Conservation (phyloP, 2,329 filamentous ascomycete species). For the Aspergillus bombycis region DNA sequence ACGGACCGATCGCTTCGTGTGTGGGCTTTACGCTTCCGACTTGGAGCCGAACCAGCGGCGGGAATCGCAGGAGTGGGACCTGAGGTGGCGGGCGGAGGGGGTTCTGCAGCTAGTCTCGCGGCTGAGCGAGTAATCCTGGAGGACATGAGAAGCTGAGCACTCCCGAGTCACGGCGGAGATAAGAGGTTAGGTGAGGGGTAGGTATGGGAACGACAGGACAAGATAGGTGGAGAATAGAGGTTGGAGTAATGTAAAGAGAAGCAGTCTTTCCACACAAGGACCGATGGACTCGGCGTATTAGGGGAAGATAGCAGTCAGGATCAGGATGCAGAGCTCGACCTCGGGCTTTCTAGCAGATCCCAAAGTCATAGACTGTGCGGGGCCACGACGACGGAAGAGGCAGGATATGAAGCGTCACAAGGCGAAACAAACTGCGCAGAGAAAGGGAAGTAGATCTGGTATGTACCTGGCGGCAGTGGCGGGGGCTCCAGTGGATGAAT, state of each 20-base stretch:
- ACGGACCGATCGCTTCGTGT: slow-evolving; percentile 52
- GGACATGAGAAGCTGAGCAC: slow-evolving; percentile 76
- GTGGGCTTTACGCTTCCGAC: slow-evolving; percentile 77
- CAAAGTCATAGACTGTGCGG: slow-evolving; percentile 10
- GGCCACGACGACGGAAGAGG: slow-evolving; percentile 9
- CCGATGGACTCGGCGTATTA: background rate
- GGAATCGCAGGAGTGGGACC: slow-evolving; percentile 41
- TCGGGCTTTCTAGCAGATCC: slow-evolving; percentile 7
- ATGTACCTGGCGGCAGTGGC: slow-evolving; percentile 42
- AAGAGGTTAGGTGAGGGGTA: slow-evolving; percentile 8
- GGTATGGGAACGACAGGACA: background rate
- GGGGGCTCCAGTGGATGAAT: slow-evolving; percentile 39
- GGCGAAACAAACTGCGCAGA: slow-evolving; percentile 8
- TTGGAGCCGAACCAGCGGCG: slow-evolving; percentile 51
- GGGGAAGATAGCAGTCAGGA: slow-evolving; percentile 2
- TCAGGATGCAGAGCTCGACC: slow-evolving; percentile 3
- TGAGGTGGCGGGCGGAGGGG: slow-evolving; percentile 48
- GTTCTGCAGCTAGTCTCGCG: slow-evolving; percentile 80
- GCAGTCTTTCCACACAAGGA: background rate
- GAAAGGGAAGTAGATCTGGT: slow-evolving; percentile 27
- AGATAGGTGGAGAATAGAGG: background rate
- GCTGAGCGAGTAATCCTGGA: slow-evolving; percentile 94
- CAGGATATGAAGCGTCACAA: slow-evolving; percentile 4
- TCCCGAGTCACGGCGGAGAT: slow-evolving; percentile 17
- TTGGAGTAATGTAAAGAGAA: background rate